These are phyloP conservation scores for Fusarium cicatricum DNA, from an alignment of 2,329 filamentous ascomycete species.

Conservation along the genomic window DNA sequence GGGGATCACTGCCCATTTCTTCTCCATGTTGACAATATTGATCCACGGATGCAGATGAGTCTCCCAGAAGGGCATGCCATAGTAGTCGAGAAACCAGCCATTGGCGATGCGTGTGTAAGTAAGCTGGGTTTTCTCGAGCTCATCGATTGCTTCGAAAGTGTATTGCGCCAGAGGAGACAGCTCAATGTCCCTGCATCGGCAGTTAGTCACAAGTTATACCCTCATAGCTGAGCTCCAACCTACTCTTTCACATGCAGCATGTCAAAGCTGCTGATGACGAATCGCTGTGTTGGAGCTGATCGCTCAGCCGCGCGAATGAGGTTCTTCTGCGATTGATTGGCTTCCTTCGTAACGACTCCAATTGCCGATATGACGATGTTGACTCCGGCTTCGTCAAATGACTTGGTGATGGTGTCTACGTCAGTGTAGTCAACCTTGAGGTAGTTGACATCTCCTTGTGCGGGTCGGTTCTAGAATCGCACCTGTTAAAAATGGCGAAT, in stretches of 20 bases:
- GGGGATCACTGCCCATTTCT: slow-evolving; percentile 34
- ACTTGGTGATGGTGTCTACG: neutral
- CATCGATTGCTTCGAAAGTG: slow-evolving; percentile 34
- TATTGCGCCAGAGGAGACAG: slow-evolving; percentile 31
- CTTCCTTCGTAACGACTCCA: slow-evolving; percentile 19
- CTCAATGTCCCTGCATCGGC: slow-evolving; percentile 15
- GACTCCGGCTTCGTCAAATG: slow-evolving; percentile 9
- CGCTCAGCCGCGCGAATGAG: slow-evolving; percentile 25
- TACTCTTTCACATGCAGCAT: slow-evolving; percentile 35
- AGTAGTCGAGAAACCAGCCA: slow-evolving; percentile 42
- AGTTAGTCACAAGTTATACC: neutral
- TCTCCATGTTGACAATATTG: slow-evolving; percentile 36
- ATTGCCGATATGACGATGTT: slow-evolving; percentile 34
- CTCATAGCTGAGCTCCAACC: fast-evolving
- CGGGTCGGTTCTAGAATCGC: neutral
- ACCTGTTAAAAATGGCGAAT: neutral
- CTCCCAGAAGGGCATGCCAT: slow-evolving; percentile 35
- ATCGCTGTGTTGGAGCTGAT: slow-evolving; percentile 15
- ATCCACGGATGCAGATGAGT: slow-evolving; percentile 36
- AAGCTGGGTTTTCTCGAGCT: slow-evolving; percentile 17
- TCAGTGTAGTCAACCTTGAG: slow-evolving; percentile 26
- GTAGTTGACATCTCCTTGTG: slow-evolving; percentile 1
- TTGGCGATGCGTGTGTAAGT: slow-evolving; percentile 30
- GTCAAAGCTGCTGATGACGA: slow-evolving; percentile 36
- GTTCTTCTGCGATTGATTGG: slow-evolving; percentile 30